Percentiles rank a stretch among this genome's conserved stretches.
Conservation (phyloP, 129 eudicot genomes). For the Tanacetum coccineum region DNA sequence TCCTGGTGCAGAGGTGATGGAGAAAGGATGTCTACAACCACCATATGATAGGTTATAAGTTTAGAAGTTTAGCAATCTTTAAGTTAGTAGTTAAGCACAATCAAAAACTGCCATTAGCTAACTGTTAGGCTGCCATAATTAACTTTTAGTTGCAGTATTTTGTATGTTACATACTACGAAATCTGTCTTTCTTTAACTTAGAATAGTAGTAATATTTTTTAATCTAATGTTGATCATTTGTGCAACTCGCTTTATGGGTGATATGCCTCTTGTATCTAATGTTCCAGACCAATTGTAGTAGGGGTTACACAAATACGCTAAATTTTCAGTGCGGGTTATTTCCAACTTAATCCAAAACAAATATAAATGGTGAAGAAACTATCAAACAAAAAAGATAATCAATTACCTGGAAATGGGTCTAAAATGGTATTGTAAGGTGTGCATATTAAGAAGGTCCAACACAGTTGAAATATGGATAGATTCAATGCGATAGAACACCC, state of each 20-base stretch:
- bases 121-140: neutral
- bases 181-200: neutral
- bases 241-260: slow-evolving; percentile 55
- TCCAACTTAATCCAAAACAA: neutral
- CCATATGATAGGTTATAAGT: no score
- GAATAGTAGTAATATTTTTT: neutral
- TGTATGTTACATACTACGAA: slow-evolving; percentile 3
- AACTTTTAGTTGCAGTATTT: neutral
- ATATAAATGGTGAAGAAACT: neutral
- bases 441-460: no score
- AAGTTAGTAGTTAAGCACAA: neutral
- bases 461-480: no score
- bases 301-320: no score
- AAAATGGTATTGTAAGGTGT: no score
- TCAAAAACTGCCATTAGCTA: neutral
- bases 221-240: slow-evolving; percentile 10
- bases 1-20: no score
- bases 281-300: no score
- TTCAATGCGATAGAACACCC: no score
- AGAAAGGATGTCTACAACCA: no score
- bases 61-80: slow-evolving; percentile 1
- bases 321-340: no score
- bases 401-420: no score
- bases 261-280: no score
- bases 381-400: neutral